Evolutionary conservation across 2,329 filamentous ascomycete species (phyloP), one percentile per base, ranked within the genome.

Genomic region (Colletotrichum echinochloae): DNA sequence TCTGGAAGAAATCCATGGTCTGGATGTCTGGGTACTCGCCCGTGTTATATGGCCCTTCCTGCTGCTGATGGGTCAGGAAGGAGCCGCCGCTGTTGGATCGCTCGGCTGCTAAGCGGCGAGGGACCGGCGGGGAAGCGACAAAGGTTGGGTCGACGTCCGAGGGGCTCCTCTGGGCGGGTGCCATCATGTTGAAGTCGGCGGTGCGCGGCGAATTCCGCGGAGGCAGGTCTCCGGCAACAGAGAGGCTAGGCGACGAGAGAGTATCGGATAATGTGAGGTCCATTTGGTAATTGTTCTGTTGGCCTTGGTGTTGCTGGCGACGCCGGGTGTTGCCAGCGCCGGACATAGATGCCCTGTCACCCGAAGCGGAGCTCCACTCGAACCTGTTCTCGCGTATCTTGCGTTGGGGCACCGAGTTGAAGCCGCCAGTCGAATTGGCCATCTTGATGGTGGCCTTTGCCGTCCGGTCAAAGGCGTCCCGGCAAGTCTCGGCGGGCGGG

Each of bases 401-500:
- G n/a, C 72, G 65, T 23, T 49, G 65, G 0, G 66, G 66, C 16
- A 70, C 70, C 28, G 70, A 64, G 14, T 93, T 93, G 74, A 97
- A 97, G 0, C 94, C 94, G 23, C 92, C 95, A 1, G 92, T 95
- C 1, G 92, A 93, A 79, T 95, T 91, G 74, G 93, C 94, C 95
- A 98, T 98, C 78, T 95, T 94, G 60, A 98, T 92, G 0, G 95
- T 98, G 12, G 95, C 95, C 82, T 96, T 97, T 76, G 94, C 95
- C 83, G 97, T 98, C 48, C 95, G 90, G 76, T 97, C 94, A 78
- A 98, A 98, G 0, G 96, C 95, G 79, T 98, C 95, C 18, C 94
- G 90, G 79, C 95, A 98, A 14, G 95, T 94, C 84, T 98, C 95
- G 39, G 95, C 95, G 0, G 95, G 95, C 0, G 95, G 95, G 75